Conservation (phyloP, 768 basidiomycete species). For the Termitomyces bulborhizus region DNA sequence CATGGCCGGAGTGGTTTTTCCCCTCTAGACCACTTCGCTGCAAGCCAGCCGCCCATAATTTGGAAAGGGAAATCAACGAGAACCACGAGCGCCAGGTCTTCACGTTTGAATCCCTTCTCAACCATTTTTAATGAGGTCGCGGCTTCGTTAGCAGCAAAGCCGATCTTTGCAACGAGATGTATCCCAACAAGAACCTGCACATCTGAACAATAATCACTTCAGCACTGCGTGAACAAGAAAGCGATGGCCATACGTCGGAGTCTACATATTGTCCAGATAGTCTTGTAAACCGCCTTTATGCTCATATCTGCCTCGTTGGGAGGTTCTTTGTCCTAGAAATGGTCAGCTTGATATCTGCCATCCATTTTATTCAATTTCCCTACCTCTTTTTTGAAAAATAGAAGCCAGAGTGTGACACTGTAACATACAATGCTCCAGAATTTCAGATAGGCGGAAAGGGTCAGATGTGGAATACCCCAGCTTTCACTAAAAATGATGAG, state of each 20-base stretch:
- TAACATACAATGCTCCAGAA: constrained; percentile 85
- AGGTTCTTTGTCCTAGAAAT: constrained; percentile 56
- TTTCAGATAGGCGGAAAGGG: constrained; percentile 73
- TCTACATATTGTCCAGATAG: constrained; percentile 92
- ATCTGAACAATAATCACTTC: constrained; percentile 41
- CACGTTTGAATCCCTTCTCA: constrained; percentile 92
- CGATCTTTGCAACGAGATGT: constrained; percentile 89
- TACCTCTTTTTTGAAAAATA: constrained; percentile 87
- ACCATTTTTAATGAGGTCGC: constrained; percentile 90
- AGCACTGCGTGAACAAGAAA: background rate
- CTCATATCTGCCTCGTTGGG: constrained; percentile 82
- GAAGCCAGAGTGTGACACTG: constrained; percentile 81
- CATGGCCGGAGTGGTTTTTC: constrained; percentile 78
- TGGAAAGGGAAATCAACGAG: constrained; percentile 98
- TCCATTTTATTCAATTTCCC: constrained; percentile 8
- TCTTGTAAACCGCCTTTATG: constrained; percentile 83
- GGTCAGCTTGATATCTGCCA: background rate
- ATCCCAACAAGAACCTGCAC: constrained; percentile 82
- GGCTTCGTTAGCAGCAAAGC: constrained; percentile 91
- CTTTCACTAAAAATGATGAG: constrained; percentile 37
- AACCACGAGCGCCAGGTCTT: constrained; percentile 93
- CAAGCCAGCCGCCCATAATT: constrained; percentile 90
- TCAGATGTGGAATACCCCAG: constrained; percentile 72
- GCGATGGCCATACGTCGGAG: constrained; percentile 63
- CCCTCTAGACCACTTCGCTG: constrained; percentile 86